phyloP scores from a whole-genome alignment of 1,139 yeast genomes.

The Magnusiomyces ingens region DNA sequence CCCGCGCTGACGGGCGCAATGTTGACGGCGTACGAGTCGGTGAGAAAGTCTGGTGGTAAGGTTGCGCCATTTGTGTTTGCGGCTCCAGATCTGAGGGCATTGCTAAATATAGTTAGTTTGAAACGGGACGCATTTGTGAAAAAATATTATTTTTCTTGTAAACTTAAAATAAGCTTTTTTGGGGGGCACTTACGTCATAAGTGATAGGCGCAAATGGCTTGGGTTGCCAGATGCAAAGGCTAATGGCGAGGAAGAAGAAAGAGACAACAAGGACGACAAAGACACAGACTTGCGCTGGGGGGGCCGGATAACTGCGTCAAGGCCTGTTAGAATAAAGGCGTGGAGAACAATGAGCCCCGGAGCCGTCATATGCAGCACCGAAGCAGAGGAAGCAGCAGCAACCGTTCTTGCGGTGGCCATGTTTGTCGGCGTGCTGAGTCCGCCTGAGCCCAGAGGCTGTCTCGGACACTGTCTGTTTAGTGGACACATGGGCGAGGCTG shows the following conservation, averaged over 20 bases:
- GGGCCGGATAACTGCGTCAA: conserved; percentile 30
- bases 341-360: conserved; percentile 35
- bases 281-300: conserved; percentile 13
- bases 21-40: conserved; percentile 7
- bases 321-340: conserved; percentile 29
- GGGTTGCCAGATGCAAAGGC: neutral
- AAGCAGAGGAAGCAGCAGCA: conserved; percentile 22
- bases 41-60: conserved; percentile 3
- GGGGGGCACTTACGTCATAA: neutral
- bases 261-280: conserved; percentile 10
- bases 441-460: neutral
- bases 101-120: neutral
- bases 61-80: no score
- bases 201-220: neutral
- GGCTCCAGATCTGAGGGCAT: no score
- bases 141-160: no score
- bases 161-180: neutral
- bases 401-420: neutral
- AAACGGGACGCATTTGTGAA: neutral
- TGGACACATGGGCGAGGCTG: neutral
- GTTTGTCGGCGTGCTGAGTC: neutral
- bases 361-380: conserved; percentile 28
- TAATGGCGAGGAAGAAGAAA: no score
- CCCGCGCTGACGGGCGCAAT: conserved; percentile 16
- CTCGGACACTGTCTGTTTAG: neutral